Conservation (phyloP, 495 filamentous ascomycete species). For the Halenospora varia region DNA sequence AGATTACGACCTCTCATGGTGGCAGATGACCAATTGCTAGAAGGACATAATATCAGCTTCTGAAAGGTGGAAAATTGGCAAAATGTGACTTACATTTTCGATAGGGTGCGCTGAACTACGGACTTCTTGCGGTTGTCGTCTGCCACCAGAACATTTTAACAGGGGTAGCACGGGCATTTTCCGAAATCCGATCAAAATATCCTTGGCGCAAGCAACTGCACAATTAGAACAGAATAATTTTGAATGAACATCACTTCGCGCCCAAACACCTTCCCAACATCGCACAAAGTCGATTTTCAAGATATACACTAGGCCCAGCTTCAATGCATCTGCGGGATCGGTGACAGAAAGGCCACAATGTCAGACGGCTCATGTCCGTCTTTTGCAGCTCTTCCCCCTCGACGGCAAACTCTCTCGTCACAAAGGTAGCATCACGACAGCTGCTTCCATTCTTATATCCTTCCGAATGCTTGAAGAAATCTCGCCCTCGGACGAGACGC, state of each 20-base stretch:
- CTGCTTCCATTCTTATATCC: conserved; percentile 39
- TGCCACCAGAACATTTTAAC: neutral
- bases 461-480: neutral
- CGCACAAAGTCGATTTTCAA: neutral
- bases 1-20: conserved; percentile 69
- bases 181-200: neutral
- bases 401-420: conserved; percentile 44
- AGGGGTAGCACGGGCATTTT: neutral
- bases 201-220: neutral
- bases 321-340: conserved; percentile 15
- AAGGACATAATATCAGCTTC: neutral
- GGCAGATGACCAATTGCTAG: neutral
- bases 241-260: neutral
- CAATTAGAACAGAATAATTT: neutral
- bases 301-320: neutral
- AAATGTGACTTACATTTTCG: neutral
- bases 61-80: neutral
- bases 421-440: conserved; percentile 42
- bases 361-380: conserved; percentile 60
- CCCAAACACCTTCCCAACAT: neutral
- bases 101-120: neutral
- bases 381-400: conserved; percentile 49
- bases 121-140: neutral
- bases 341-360: conserved; percentile 52
- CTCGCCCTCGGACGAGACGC: neutral